Evolutionary conservation across 2,329 filamentous ascomycete species (phyloP).

Genomic region (Cercospora janseana): DNA sequence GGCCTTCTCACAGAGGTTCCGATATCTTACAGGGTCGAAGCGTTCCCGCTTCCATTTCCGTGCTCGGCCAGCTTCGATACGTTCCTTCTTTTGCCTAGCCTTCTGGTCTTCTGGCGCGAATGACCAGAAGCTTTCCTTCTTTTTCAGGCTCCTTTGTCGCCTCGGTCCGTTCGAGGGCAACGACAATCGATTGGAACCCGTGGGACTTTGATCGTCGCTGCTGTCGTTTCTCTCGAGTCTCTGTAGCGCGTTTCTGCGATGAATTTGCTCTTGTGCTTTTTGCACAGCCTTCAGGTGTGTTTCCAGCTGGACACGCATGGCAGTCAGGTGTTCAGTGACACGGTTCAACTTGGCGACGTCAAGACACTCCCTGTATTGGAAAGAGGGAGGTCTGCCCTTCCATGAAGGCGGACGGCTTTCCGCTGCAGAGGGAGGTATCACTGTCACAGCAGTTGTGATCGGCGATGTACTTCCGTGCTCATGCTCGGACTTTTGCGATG

Average conservation of each 20-base stretch:
- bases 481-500: too few species aligned
- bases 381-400: background rate
- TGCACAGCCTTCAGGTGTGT: constrained; percentile 39
- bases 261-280: constrained; percentile 26
- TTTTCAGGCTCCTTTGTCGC: constrained; percentile 13
- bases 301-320: constrained; percentile 36
- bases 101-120: constrained; percentile 30
- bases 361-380: constrained; percentile 8
- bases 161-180: background rate
- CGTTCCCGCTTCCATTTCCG: constrained; percentile 32
- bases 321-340: constrained; percentile 27
- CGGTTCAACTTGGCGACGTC: constrained; percentile 15
- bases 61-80: constrained; percentile 32
- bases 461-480: too few species aligned
- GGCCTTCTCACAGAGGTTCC: constrained; percentile 31
- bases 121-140: constrained; percentile 30
- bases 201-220: background rate
- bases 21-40: constrained; percentile 32
- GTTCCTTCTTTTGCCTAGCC: constrained; percentile 29
- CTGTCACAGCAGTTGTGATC: background rate
- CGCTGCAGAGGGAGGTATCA: too few species aligned
- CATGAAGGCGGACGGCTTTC: too few species aligned
- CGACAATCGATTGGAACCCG: background rate
- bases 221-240: constrained; percentile 7
- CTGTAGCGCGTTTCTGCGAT: constrained; percentile 13